These are phyloP conservation scores for Ampelomyces quisqualis DNA, from an alignment of 2,329 filamentous ascomycete genomes.

Conservation along the genomic window DNA sequence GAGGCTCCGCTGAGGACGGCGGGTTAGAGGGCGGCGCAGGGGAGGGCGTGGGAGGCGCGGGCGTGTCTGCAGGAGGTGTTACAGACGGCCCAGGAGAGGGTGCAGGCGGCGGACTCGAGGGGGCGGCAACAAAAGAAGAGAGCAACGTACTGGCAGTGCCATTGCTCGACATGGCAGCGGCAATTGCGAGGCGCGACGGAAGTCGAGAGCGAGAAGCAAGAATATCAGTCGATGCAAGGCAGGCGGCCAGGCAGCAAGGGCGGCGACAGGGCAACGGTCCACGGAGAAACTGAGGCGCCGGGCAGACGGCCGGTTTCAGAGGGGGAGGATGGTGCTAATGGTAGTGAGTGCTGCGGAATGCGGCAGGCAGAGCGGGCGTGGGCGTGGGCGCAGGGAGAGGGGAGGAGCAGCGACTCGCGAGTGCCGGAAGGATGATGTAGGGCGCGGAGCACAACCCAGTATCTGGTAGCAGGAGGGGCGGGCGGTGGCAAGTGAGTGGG, in stretches of 20 bases:
- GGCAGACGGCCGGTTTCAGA: constrained; percentile 9
- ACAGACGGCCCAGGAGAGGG: constrained; percentile 19
- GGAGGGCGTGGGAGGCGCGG: constrained; percentile 19
- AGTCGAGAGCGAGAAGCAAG: constrained; percentile 12
- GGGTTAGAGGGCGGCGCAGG: constrained; percentile 11
- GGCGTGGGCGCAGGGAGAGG: constrained; percentile 9
- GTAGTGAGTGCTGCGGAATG: constrained; percentile 22
- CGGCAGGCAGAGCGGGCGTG: no score
- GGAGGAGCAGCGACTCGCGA: constrained; percentile 14
- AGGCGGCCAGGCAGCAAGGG: constrained; percentile 3
- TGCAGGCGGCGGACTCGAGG: constrained; percentile 14
- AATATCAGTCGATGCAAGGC: constrained; percentile 1
- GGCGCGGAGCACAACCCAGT: constrained; percentile 9
- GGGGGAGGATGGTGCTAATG: constrained; percentile 14
- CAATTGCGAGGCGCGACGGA: constrained; percentile 13
- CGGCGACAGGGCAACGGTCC: no score
- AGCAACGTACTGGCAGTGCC: constrained; percentile 39
- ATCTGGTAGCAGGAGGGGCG: constrained; percentile 5
- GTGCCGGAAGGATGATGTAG: constrained; percentile 23
- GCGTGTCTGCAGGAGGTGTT: constrained; percentile 24
- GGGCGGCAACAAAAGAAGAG: constrained; percentile 19
- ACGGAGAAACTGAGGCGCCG: constrained; percentile 5
- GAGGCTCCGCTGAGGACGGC: constrained; percentile 19
- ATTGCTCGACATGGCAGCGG: constrained; percentile 32
- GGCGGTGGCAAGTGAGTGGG: constrained; percentile 14